These are phyloP conservation scores for Gynostemma pentaphyllum DNA, from an alignment of 306 rosid species.

Conservation along the genomic window DNA sequence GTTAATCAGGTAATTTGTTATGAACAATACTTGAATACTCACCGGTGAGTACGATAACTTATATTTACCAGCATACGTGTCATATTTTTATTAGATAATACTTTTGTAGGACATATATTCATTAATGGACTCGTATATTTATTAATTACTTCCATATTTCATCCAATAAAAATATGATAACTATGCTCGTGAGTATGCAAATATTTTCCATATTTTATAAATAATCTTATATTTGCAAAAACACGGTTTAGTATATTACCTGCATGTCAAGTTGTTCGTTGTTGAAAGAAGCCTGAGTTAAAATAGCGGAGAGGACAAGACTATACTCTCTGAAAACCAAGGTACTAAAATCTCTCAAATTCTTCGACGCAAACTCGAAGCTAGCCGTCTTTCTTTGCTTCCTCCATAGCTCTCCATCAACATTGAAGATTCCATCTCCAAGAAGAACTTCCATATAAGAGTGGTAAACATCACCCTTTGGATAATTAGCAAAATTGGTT, in stretches of 20 bases:
- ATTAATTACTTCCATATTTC: no score
- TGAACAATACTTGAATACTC: no score
- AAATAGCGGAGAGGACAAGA: conserved; percentile 51
- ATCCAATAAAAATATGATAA: no score
- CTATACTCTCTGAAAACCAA: conserved; percentile 64
- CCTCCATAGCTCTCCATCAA: conserved; percentile 83
- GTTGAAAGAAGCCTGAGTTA: conserved; percentile 32
- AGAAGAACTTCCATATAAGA: conserved; percentile 90
- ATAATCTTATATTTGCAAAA: no score
- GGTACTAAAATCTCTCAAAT: conserved; percentile 77
- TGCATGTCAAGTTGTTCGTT: conserved; percentile 75
- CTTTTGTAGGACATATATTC: no score
- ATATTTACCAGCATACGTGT: no score
- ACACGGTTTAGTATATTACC: conserved; percentile 21
- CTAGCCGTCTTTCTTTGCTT: conserved; percentile 88
- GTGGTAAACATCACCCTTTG: conserved; percentile 82
- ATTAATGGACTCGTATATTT: no score
- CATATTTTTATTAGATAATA: no score
- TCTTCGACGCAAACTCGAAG: conserved; percentile 87
- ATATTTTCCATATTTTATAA: no score
- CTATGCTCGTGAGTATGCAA: no score
- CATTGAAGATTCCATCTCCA: conserved; percentile 88
- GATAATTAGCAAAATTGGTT: conserved; percentile 78
- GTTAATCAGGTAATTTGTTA: no score
- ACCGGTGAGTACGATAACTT: no score